Percentiles rank a stretch among this genome's conserved stretches.
phyloP scores from a whole-genome alignment of 352 stramenopile species.

The Globisporangium yorkense region DNA sequence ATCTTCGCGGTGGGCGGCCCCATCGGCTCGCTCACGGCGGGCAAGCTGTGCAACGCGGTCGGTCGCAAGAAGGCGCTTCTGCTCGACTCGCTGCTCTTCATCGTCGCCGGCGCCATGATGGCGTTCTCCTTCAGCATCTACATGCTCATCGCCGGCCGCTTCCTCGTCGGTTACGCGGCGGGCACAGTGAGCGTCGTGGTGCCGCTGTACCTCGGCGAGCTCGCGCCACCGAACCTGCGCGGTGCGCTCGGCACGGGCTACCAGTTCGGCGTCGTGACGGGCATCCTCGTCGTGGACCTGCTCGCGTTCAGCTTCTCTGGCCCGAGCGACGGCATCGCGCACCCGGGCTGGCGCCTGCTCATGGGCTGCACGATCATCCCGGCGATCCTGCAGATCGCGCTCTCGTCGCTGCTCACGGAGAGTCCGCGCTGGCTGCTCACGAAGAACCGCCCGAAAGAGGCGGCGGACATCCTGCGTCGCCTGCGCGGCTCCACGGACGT shows the following conservation, averaged over 20 bases:
- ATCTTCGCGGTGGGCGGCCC: constrained; percentile 61
- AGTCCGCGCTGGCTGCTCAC: constrained; percentile 66
- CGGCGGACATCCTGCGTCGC: constrained; percentile 55
- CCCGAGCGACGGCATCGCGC: constrained; percentile 41
- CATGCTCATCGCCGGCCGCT: constrained; percentile 61
- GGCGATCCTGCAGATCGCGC: constrained; percentile 51
- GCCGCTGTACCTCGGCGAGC: constrained; percentile 61
- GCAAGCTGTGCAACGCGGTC: constrained; percentile 43
- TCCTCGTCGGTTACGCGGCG: constrained; percentile 62
- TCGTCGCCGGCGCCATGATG: constrained; percentile 53
- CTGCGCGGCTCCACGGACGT: constrained; percentile 68
- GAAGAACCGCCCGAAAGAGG: constrained; percentile 70
- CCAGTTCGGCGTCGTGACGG: constrained; percentile 66
- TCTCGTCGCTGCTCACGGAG: constrained; percentile 59
- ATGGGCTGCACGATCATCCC: constrained; percentile 64
- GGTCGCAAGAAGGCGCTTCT: constrained; percentile 60
- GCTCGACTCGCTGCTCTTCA: constrained; percentile 60
- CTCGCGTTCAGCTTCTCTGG: constrained; percentile 58
- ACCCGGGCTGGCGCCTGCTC: constrained; percentile 62
- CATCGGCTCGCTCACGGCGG: constrained; percentile 56
- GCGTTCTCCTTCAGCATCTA: constrained; percentile 61
- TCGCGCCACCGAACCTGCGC: constrained; percentile 66
- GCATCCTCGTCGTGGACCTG: constrained; percentile 36
- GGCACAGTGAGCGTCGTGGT: constrained; percentile 70
- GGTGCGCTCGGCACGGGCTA: constrained; percentile 68